Base-by-base conservation (phyloP, 495 filamentous ascomycete species). In the Penicillium cinerascens region DNA sequence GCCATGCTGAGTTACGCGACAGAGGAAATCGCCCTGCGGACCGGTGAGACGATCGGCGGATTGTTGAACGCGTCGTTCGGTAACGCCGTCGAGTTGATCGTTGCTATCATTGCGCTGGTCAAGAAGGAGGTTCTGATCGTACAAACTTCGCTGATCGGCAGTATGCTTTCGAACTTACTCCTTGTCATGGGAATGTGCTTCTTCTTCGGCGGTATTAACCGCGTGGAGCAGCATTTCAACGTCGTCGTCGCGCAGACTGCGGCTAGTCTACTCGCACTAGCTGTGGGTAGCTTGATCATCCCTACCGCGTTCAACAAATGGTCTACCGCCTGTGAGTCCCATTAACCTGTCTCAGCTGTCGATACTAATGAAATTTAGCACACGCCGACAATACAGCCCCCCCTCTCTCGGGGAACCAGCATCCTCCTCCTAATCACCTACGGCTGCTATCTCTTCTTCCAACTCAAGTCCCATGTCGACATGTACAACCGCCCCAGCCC, bases 141-240 rank as follows among this genome's bases (percentile, higher is more conserved):
- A 3, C 88, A 96, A 68, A 95, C 92, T 1, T 97, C 92, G 2
- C 72, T 97, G 11, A 88, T 96, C 52, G 92, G 92, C 23, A 88
- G 83, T 65, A 96, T 96, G 66, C 72, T 97, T 16, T 96, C 91
- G 16, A 97, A 97, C 65, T 69, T 97, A 44, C 85, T 97, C 5
- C 79, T 97, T 17, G 92, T 97, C 33, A 75, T 96, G 73, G 92
- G 92, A 16, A 92, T 93, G 86, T 91, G 85, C 64, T 97, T 97
- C 77, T 90, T 95, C 71, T 87, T 87, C 44, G 91, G 92, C 26
- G 92, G 92, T 25, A 66, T 93, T 42, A 83, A 86, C 43, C 83
- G 92, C 18, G 54, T 80, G 26, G 87, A 96, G 61, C 92, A 97
- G 58, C 84, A 82, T 65, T 97, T 97, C 80, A 97, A 97, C 72